A percentile compares a stretch with the other conserved stretches of the same genome.
phyloP scores from a whole-genome alignment of 768 basidiomycete species.

The Termitomyces sp. region DNA sequence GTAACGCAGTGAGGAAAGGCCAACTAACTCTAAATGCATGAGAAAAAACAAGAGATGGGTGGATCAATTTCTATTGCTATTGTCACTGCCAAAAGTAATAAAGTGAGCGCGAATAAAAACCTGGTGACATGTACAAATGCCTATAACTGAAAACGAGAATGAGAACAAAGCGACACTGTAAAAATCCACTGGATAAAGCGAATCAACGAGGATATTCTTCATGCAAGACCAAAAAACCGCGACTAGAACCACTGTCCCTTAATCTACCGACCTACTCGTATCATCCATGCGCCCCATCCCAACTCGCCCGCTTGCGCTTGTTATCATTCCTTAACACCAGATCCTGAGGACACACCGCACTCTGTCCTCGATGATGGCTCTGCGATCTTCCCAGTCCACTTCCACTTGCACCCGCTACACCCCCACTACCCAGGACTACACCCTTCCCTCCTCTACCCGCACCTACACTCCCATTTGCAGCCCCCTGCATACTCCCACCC shows the following conservation, averaged over 20 bases:
- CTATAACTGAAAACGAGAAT: background rate
- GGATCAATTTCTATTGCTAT: background rate
- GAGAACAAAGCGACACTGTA: background rate
- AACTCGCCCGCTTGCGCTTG: constrained; percentile 44
- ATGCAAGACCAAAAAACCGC: background rate
- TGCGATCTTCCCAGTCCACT: constrained; percentile 8
- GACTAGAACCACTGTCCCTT: background rate
- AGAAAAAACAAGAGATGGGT: no score
- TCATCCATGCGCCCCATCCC: constrained; percentile 34
- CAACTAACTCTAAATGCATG: no score
- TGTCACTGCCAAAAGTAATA: background rate
- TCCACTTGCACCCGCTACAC: background rate
- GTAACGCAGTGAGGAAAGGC: no score
- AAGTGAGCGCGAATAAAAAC: background rate
- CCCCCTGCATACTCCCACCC: constrained; percentile 1
- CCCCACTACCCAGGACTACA: background rate
- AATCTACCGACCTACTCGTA: background rate
- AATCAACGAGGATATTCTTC: background rate
- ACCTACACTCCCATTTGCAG: background rate
- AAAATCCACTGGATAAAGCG: background rate
- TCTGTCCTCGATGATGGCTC: constrained; percentile 44
- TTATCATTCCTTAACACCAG: constrained; percentile 28
- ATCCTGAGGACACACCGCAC: constrained; percentile 41
- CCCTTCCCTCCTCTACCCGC: constrained; percentile 1
- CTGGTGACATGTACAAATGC: background rate